Conservation (phyloP, 768 basidiomycete genomes). For the Trametes maxima region DNA sequence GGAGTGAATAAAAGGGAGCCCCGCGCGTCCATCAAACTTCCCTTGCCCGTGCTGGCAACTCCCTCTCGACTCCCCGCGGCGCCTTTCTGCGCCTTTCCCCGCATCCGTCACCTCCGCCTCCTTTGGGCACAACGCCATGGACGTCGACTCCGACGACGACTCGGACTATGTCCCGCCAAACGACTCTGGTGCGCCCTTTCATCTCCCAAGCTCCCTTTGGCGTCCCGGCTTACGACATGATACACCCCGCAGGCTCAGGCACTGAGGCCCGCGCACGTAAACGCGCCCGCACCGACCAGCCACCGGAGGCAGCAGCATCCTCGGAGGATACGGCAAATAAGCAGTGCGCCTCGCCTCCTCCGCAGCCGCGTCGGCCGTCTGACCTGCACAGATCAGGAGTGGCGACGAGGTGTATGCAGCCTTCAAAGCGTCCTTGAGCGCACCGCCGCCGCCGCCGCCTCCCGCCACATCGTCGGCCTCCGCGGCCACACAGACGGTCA, state of each 20-base stretch:
- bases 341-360: conserved; percentile 40
- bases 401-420: conserved; percentile 65
- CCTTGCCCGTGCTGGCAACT: conserved; percentile 1
- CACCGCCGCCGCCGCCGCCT: conserved; percentile 26
- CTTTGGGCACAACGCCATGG: conserved; percentile 20
- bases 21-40: conserved; percentile 23
- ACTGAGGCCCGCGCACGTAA: conserved; percentile 28
- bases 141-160: conserved; percentile 69
- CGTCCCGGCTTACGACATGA: not conserved
- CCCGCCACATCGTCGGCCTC: conserved; percentile 8
- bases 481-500: conserved; percentile 45
- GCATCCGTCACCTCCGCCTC: conserved; percentile 6
- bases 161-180: conserved; percentile 66
- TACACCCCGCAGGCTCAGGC: not conserved
- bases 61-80: not conserved
- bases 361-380: conserved; percentile 1
- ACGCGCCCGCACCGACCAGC: conserved; percentile 34
- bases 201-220: not conserved
- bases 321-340: conserved; percentile 44
- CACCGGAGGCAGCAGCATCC: conserved; percentile 21
- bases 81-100: conserved; percentile 6
- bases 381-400: conserved; percentile 42
- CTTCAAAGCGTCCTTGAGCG: conserved; percentile 65
- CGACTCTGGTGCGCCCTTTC: conserved; percentile 38
- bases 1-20: conserved; percentile 2